Conservation (phyloP, 129 eudicot species). For the Artemisia annua region DNA sequence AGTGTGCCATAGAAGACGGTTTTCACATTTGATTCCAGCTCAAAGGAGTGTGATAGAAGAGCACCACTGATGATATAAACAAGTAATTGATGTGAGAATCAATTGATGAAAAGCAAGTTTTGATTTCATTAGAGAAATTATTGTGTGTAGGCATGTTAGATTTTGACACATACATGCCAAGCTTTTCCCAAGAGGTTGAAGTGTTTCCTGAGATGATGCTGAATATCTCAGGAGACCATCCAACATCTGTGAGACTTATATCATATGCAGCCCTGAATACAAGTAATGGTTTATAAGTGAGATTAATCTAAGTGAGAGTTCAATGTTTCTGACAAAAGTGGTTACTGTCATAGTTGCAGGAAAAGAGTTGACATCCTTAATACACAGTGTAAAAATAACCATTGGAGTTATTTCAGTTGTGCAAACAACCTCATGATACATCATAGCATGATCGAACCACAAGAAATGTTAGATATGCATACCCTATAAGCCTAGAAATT, state of each 20-base stretch:
- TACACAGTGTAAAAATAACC: too few species aligned
- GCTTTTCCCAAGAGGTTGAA: constrained; percentile 62
- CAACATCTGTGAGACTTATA: constrained; percentile 54
- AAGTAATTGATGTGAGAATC: constrained; percentile 31
- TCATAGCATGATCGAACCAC: not conserved
- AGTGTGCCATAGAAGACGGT: constrained; percentile 67
- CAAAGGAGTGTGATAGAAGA: constrained; percentile 70
- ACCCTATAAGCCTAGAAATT: not conserved
- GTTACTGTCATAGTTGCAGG: too few species aligned
- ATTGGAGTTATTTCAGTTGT: too few species aligned
- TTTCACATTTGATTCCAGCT: constrained; percentile 66
- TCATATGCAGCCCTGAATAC: constrained; percentile 57
- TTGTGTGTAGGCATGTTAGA: not conserved
- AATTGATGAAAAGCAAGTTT: not conserved
- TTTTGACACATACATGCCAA: constrained; percentile 45
- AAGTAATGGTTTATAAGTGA: not conserved
- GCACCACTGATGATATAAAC: constrained; percentile 54
- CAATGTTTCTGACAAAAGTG: too few species aligned
- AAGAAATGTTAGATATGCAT: not conserved
- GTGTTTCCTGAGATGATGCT: constrained; percentile 52
- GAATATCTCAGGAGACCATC: constrained; percentile 52
- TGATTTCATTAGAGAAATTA: not conserved
- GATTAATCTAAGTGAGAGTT: not conserved
- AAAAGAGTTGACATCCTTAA: too few species aligned
- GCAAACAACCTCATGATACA: not conserved